Conservation (phyloP, 2,329 filamentous ascomycete species). For the Canariomyces notabilis region DNA sequence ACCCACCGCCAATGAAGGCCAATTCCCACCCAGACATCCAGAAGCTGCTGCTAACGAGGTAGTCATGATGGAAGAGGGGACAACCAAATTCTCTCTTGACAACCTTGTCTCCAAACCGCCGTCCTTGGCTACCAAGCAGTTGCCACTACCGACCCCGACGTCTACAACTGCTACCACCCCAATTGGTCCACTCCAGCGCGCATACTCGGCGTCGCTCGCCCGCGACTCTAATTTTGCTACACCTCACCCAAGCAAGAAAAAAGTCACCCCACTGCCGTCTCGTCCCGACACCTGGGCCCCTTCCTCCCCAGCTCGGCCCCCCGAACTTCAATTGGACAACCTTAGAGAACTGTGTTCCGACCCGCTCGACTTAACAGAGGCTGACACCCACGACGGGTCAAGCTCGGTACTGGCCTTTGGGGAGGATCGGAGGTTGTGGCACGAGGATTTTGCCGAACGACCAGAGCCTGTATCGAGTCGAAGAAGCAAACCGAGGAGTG, state of each 20-base stretch:
- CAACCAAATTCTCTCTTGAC: slow-evolving; percentile 42
- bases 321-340: background rate
- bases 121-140: slow-evolving; percentile 38
- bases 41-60: slow-evolving; percentile 20
- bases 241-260: slow-evolving; percentile 19
- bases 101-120: slow-evolving; percentile 43
- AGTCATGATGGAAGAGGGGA: slow-evolving; percentile 31
- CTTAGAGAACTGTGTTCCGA: slow-evolving; percentile 25
- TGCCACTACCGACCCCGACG: slow-evolving; percentile 40
- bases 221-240: slow-evolving; percentile 16
- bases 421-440: slow-evolving; percentile 39
- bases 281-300: background rate
- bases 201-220: slow-evolving; percentile 34
- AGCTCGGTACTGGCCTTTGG: slow-evolving; percentile 31
- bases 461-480: slow-evolving; percentile 35
- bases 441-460: slow-evolving; percentile 37
- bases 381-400: slow-evolving; percentile 18
- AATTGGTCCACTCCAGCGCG: slow-evolving; percentile 30
- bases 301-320: slow-evolving; percentile 5
- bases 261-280: slow-evolving; percentile 9
- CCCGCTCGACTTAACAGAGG: slow-evolving; percentile 22
- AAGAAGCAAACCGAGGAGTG: slow-evolving; percentile 50
- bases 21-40: background rate
- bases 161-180: slow-evolving; percentile 30
- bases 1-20: background rate